Base-by-base conservation (phyloP, 495 filamentous ascomycete species). In the Xylaria scruposa region DNA sequence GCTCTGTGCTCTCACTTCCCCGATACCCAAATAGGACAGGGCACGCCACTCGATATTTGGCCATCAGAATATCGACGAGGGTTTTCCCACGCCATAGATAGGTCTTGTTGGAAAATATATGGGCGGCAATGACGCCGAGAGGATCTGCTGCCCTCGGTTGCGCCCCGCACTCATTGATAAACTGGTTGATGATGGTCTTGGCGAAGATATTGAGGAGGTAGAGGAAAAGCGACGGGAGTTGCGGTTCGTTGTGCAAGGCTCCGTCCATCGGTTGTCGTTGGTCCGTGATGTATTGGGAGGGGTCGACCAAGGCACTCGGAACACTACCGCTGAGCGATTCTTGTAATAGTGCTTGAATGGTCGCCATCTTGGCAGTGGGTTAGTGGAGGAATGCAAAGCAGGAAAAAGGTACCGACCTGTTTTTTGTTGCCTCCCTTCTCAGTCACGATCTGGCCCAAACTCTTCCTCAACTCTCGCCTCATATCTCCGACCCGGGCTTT, bases 21-120 rank as follows among this genome's bases (percentile, higher is more conserved):
- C 87, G 86, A 75, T 94, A 90, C 24, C 97, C 97, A 79, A 93
- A 98, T 13, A 99, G 84, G 13, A 94, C 91, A 4, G 97, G 95
- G 76, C 94, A 97, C 33, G 88, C 85, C 6, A 91, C 84, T 51
- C 93, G 90, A 72, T 93, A 91, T 78, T 98, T 97, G 38, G 96
- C 94, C 77, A 97, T 88, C 26, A 98, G 81, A 65, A 98, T 92
- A 73, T 98, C 95, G 54, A 94, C 91, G 73, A 98, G 83, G 15
- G 90, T 88, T 42, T 84, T 80, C 3, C 91, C 93, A 38, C 92
- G 87, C 86, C 91, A 93, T 21, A 85, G 82, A 74, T 94, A 91
- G 0, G 86, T 80, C 0, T 88, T 83, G 24, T 86, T 83, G 4
- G 94, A 90, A 76, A 97, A 95, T 29, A 95, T 88, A 59, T 90